Evolutionary conservation across 805 yeast genomes (phyloP).

Genomic region (Clavispora asparagi): DNA sequence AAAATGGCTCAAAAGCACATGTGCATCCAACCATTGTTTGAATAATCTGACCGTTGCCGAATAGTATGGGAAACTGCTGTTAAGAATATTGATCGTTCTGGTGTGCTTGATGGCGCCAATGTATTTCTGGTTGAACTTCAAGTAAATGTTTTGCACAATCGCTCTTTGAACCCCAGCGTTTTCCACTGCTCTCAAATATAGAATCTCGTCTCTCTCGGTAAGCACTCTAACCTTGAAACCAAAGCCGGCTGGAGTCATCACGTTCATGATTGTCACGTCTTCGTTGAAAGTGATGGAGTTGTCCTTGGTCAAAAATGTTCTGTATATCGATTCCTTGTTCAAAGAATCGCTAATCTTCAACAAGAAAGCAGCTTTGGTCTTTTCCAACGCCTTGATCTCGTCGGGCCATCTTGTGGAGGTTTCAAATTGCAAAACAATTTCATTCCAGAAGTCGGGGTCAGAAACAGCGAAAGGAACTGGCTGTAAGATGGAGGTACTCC

Average conservation of each 20-base stretch:
- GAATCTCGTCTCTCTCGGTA: slow-evolving; percentile 77
- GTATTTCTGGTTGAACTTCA: slow-evolving; percentile 62
- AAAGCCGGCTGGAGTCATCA: slow-evolving; percentile 84
- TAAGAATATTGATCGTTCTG: slow-evolving; percentile 65
- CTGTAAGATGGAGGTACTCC: slow-evolving; percentile 69
- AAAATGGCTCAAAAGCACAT: slow-evolving; percentile 65
- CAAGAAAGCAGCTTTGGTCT: slow-evolving; percentile 85
- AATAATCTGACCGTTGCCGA: slow-evolving; percentile 80
- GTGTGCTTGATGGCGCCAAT: slow-evolving; percentile 73
- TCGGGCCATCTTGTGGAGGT: slow-evolving; percentile 94
- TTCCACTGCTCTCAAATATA: slow-evolving; percentile 67
- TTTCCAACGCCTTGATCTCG: slow-evolving; percentile 77
- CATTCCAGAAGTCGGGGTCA: slow-evolving; percentile 75
- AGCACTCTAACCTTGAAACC: slow-evolving; percentile 75
- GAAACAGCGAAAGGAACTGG: slow-evolving; percentile 81
- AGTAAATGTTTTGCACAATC: slow-evolving; percentile 54
- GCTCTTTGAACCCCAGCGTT: slow-evolving; percentile 60
- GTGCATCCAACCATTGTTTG: slow-evolving; percentile 87
- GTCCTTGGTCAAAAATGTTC: slow-evolving; percentile 61
- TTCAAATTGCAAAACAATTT: slow-evolving; percentile 81
- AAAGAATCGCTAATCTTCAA: slow-evolving; percentile 51
- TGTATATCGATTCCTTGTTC: slow-evolving; percentile 50
- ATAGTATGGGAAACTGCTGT: slow-evolving; percentile 66
- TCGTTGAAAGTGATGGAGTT: slow-evolving; percentile 59
- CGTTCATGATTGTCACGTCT: slow-evolving; percentile 51